Conservation (phyloP, 495 filamentous ascomycete species). For the Cercophora samala region DNA sequence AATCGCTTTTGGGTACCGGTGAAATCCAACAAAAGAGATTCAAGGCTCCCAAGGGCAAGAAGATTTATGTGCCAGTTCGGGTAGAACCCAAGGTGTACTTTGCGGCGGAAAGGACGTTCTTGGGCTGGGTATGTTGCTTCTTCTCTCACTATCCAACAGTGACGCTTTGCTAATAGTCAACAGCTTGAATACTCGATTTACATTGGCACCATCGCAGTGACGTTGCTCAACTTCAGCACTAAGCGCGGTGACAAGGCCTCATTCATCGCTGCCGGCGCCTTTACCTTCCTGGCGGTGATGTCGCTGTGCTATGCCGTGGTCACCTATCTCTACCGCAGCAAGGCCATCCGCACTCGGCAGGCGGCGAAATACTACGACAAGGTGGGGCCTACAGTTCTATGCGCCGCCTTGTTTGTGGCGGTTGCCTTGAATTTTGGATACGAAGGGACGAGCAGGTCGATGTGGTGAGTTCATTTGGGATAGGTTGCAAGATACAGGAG, state of each 20-base stretch:
- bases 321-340: slow-evolving; percentile 83
- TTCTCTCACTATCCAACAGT: slow-evolving; percentile 1
- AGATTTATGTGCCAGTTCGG: slow-evolving; percentile 89
- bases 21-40: slow-evolving; percentile 63
- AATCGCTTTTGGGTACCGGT: slow-evolving; percentile 46
- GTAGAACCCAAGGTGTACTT: slow-evolving; percentile 98
- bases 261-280: slow-evolving; percentile 67
- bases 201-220: slow-evolving; percentile 85
- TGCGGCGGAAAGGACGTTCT: slow-evolving; percentile 90
- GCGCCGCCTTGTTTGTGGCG: slow-evolving; percentile 64
- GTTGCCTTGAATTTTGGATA: slow-evolving; percentile 75
- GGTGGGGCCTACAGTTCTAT: slow-evolving; percentile 81
- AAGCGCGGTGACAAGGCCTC: slow-evolving; percentile 45
- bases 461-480: slow-evolving; percentile 35
- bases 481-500: background rate
- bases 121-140: slow-evolving; percentile 68
- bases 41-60: slow-evolving; percentile 85
- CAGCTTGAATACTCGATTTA: slow-evolving; percentile 92
- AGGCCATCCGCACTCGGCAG: slow-evolving; percentile 73
- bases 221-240: slow-evolving; percentile 79
- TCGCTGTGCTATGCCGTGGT: slow-evolving; percentile 74
- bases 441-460: slow-evolving; percentile 41
- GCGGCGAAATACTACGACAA: slow-evolving; percentile 89
- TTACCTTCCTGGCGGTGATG: slow-evolving; percentile 74
- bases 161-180: slow-evolving; percentile 22